Evolutionary conservation across 164 flowering plant genomes (phyloP).

Genomic region (Nymphaea thermarum): DNA sequence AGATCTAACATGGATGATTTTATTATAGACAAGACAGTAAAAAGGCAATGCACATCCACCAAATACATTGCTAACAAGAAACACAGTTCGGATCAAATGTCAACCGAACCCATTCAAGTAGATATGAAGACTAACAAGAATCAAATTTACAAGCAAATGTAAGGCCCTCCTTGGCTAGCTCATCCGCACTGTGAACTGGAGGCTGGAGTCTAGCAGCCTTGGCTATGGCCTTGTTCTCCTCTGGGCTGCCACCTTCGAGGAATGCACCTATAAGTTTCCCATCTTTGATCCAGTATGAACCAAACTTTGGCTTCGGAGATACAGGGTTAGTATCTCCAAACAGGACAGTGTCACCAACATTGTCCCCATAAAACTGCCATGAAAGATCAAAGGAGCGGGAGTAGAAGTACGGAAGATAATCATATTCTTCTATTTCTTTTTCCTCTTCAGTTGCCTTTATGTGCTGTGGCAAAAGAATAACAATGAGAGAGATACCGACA

Average conservation of each 20-base stretch:
- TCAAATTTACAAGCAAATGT: conserved; percentile 63
- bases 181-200: conserved; percentile 38
- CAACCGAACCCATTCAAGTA: neutral
- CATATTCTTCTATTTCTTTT: conserved; percentile 63
- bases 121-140: conserved; percentile 1
- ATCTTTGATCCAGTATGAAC: conserved; percentile 90
- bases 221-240: conserved; percentile 91
- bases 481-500: neutral
- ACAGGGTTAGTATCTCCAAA: conserved; percentile 75
- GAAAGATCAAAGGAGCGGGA: conserved; percentile 85
- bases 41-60: neutral
- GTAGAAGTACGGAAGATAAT: conserved; percentile 94
- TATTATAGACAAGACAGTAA: neutral
- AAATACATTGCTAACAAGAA: neutral
- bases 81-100: neutral
- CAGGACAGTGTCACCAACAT: conserved; percentile 75
- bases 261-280: conserved; percentile 86
- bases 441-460: conserved; percentile 77
- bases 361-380: conserved; percentile 99
- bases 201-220: conserved; percentile 83
- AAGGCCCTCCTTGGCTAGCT: conserved; percentile 56
- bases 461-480: conserved; percentile 33
- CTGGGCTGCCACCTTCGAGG: conserved; percentile 88
- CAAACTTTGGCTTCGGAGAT: conserved; percentile 63
- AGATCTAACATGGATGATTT: neutral